These are phyloP conservation scores for Cordyceps farinosa DNA, from an alignment of 2,329 filamentous ascomycete genomes.

Conservation along the genomic window DNA sequence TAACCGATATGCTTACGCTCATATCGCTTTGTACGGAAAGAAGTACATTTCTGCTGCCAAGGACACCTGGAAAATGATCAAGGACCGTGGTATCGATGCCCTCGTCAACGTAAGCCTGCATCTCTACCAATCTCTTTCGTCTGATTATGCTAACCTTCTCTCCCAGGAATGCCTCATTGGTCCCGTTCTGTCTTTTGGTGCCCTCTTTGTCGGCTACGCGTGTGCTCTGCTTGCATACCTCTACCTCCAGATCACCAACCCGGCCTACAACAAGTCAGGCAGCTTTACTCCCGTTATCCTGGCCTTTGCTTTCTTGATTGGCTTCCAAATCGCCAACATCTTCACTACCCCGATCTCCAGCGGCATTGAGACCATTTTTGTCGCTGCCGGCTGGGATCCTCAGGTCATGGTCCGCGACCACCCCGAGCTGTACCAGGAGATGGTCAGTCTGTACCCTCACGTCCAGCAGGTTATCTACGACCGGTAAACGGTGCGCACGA, in stretches of 20 bases:
- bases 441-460: conserved; percentile 79
- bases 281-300: conserved; percentile 74
- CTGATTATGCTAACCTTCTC: conserved; percentile 19
- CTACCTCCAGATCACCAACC: conserved; percentile 81
- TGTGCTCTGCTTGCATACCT: conserved; percentile 80
- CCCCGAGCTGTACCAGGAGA: conserved; percentile 72
- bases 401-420: conserved; percentile 77
- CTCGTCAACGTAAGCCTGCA: conserved; percentile 61
- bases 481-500: not conserved
- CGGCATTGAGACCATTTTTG: conserved; percentile 90
- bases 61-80: conserved; percentile 88
- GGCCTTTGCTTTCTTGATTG: conserved; percentile 84
- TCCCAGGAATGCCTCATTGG: conserved; percentile 70
- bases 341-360: conserved; percentile 85
- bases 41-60: conserved; percentile 82
- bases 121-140: not conserved
- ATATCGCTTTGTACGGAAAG: conserved; percentile 91
- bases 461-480: conserved; percentile 69
- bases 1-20: conserved; percentile 88
- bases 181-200: conserved; percentile 71
- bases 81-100: conserved; percentile 84
- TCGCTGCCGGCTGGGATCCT: conserved; percentile 67
- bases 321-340: conserved; percentile 82
- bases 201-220: conserved; percentile 77
- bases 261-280: conserved; percentile 66